Conservation (phyloP, 1,284 basidiomycete species). For the Blastosporella zonata region DNA sequence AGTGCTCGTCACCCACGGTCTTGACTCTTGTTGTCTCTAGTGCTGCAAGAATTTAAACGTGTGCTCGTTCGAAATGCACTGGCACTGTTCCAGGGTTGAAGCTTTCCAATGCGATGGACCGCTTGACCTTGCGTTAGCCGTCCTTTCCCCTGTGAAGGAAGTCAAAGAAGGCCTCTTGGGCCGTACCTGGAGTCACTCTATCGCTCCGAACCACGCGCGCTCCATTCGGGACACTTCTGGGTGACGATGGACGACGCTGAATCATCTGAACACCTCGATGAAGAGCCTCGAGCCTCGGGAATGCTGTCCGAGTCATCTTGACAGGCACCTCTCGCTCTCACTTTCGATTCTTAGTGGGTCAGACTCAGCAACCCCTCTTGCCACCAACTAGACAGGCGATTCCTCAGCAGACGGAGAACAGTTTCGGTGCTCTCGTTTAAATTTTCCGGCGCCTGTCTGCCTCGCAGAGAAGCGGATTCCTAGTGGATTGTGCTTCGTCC, state of each 20-base stretch:
- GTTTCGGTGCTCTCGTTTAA: background rate
- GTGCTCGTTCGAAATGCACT: too few species aligned
- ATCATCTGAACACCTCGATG: background rate
- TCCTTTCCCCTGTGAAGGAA: background rate
- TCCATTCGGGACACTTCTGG: background rate
- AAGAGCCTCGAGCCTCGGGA: too few species aligned
- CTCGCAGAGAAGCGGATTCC: conserved; percentile 1
- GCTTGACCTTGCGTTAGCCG: background rate
- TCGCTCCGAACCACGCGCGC: background rate
- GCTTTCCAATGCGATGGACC: too few species aligned
- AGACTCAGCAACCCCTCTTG: background rate
- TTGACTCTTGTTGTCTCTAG: too few species aligned
- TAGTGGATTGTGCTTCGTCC: conserved; percentile 13
- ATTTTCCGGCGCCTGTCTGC: background rate
- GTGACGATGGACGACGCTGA: background rate
- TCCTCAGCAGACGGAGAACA: background rate
- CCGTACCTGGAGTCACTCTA: background rate
- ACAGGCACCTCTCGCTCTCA: background rate
- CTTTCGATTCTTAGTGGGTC: background rate
- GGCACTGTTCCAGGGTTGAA: too few species aligned
- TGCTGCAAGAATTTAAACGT: too few species aligned
- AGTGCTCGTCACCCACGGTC: too few species aligned
- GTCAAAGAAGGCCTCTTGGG: background rate
- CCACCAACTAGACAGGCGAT: background rate
- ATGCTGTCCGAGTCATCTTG: too few species aligned